Evolutionary conservation across 2,329 filamentous ascomycete genomes (phyloP).

Genomic region (Shiraia sp.): DNA sequence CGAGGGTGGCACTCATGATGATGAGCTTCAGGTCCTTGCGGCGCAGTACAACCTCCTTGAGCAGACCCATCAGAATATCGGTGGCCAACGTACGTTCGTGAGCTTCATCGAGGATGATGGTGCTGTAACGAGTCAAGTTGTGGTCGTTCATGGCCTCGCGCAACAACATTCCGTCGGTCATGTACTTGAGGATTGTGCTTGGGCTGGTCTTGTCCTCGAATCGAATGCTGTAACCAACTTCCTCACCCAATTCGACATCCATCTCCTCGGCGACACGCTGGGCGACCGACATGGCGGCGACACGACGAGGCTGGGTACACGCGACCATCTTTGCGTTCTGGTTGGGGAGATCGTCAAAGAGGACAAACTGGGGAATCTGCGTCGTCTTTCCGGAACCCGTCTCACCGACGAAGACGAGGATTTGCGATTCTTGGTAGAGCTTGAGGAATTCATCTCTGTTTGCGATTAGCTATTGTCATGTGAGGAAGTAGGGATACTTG

Average conservation of each 20-base stretch:
- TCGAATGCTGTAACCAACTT: constrained; percentile 96
- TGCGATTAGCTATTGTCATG: constrained; percentile 11
- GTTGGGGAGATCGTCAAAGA: constrained; percentile 94
- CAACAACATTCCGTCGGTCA: constrained; percentile 98
- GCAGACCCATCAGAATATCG: constrained; percentile 88
- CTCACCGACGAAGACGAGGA: constrained; percentile 97
- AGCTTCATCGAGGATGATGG: constrained; percentile 97
- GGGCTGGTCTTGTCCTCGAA: constrained; percentile 93
- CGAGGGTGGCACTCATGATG: constrained; percentile 92
- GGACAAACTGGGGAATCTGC: constrained; percentile 96
- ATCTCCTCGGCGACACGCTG: constrained; percentile 97
- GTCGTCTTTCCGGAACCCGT: constrained; percentile 99
- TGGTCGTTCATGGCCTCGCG: constrained; percentile 93
- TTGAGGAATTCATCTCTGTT: constrained; percentile 84
- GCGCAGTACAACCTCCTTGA: constrained; percentile 90
- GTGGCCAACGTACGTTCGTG: constrained; percentile 97
- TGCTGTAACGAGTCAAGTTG: constrained; percentile 84
- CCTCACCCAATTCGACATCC: constrained; percentile 84
- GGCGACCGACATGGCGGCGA: constrained; percentile 95
- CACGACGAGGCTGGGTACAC: constrained; percentile 95
- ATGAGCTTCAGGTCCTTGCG: constrained; percentile 91
- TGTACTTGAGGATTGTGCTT: constrained; percentile 95
- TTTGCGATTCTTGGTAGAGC: constrained; percentile 91
- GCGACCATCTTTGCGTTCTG: constrained; percentile 85
- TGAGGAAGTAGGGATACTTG: background rate